These are phyloP conservation scores for Pilasporangium apinafurcum DNA, from an alignment of 352 stramenopile genomes.

Conservation along the genomic window DNA sequence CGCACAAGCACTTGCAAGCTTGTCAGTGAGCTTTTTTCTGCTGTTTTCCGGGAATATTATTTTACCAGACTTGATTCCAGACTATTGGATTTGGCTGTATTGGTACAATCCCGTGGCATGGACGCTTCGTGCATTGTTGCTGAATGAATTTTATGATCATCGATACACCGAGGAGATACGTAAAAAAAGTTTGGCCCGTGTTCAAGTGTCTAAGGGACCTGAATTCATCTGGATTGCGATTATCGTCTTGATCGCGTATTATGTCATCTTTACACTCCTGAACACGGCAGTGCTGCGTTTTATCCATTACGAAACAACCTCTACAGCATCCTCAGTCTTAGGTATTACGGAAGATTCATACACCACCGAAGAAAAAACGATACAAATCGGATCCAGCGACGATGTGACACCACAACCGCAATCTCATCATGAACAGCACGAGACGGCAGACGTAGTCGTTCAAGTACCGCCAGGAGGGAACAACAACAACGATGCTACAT, in stretches of 20 bases:
- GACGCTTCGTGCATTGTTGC: slow-evolving; percentile 20
- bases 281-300: slow-evolving; percentile 31
- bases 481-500: background rate
- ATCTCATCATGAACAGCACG: background rate
- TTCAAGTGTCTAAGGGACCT: slow-evolving; percentile 8
- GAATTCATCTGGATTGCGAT: slow-evolving; percentile 33
- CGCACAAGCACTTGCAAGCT: slow-evolving; percentile 14
- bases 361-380: slow-evolving; percentile 2
- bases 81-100: slow-evolving; percentile 40
- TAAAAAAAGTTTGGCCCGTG: background rate
- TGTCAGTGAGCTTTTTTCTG: slow-evolving; percentile 33
- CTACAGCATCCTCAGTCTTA: background rate
- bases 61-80: slow-evolving; percentile 24
- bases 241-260: slow-evolving; percentile 25
- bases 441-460: slow-evolving; percentile 3
- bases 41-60: slow-evolving; percentile 45
- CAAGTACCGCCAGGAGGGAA: background rate
- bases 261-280: slow-evolving; percentile 28
- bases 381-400: background rate
- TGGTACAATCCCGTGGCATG: slow-evolving; percentile 40
- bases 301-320: slow-evolving; percentile 22
- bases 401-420: background rate
- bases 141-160: slow-evolving; percentile 21
- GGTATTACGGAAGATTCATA: background rate
- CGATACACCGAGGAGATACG: slow-evolving; percentile 5